Evolutionary conservation across 2,329 filamentous ascomycete genomes (phyloP).

Genomic region (Elsinoe fawcettii): DNA sequence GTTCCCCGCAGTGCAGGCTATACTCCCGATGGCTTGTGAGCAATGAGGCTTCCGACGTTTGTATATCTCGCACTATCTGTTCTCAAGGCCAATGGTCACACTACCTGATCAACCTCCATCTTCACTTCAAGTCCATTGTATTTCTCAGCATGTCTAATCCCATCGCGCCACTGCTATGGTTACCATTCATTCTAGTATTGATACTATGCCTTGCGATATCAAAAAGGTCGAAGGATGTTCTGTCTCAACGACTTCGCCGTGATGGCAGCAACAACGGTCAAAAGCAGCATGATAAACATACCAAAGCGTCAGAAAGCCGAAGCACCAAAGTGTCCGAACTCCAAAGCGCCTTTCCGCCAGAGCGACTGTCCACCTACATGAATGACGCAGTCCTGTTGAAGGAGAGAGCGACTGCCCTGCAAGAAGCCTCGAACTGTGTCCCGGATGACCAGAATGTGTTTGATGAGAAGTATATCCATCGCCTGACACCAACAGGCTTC

Average conservation of each 20-base stretch:
- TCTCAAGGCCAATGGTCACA: background rate
- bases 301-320: slow-evolving; percentile 21
- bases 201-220: slow-evolving; percentile 25
- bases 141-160: slow-evolving; percentile 22
- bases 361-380: slow-evolving; percentile 41
- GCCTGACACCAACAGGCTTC: slow-evolving; percentile 56
- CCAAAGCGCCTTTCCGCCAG: slow-evolving; percentile 45
- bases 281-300: background rate
- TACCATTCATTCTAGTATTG: slow-evolving; percentile 28
- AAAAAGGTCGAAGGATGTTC: slow-evolving; percentile 32
- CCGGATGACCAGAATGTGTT: slow-evolving; percentile 23
- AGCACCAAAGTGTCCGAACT: slow-evolving; percentile 21
- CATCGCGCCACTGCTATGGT: slow-evolving; percentile 26
- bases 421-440: slow-evolving; percentile 18
- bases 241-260: slow-evolving; percentile 33
- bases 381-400: slow-evolving; percentile 23
- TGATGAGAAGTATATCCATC: slow-evolving; percentile 19
- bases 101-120: too few relatives aligned
- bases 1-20: background rate
- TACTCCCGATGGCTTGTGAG: background rate
- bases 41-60: background rate
- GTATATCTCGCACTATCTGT: background rate
- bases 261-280: background rate
- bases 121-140: too few relatives aligned
- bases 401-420: background rate